Evolutionary conservation across 1,139 yeast genomes (phyloP), one percentile per base, ranked within the genome.

Genomic region (Sugiyamaella neomexicana): DNA sequence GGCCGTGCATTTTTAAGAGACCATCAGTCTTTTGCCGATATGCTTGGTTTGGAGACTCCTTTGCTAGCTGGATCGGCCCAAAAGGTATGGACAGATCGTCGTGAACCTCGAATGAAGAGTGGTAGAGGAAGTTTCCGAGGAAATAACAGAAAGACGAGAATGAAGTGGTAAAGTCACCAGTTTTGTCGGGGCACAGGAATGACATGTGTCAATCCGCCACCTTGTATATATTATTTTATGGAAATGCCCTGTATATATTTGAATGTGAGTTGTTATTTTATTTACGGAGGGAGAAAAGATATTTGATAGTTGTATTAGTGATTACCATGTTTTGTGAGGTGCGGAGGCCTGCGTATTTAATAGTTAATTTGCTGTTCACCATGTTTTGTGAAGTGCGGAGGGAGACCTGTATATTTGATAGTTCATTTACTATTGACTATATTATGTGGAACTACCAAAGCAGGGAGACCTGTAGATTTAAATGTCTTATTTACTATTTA

Each of bases 101-200:
- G 41, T 13, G 50, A 50, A 12, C 40, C 40, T 42, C 47, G 55
- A n/a, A 17, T 23, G 37, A 36, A 32, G 12, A 37, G 27, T 10
- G 57, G 57, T 13, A 34, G 57, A 32, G 60, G 58, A n/a, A 44
- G 52, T 27, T 56, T 56, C 40, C 50, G 50, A n/a, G 59, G 54
- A 4, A 48, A 53, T 16, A 41, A 44, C 31, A 52, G 60, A 23
- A 43, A 46, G 20, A 29, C 53, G 8, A 46, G 57, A 42, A 58
- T 58, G 60, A 52, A 55, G 32, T 58, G 58, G 58, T 58, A 55
- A n/a, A n/a, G n/a, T n/a, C n/a, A n/a, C n/a, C n/a, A n/a, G n/a
- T n/a, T n/a, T n/a, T n/a, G 34, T 29, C 25, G 25, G 25, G 25
- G 25, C 25, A 20, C 25, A 20, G 25, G 25, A 5, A n/a, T n/a